Conservation (phyloP, 129 eudicot genomes). For the Saposhnikovia divaricata region DNA sequence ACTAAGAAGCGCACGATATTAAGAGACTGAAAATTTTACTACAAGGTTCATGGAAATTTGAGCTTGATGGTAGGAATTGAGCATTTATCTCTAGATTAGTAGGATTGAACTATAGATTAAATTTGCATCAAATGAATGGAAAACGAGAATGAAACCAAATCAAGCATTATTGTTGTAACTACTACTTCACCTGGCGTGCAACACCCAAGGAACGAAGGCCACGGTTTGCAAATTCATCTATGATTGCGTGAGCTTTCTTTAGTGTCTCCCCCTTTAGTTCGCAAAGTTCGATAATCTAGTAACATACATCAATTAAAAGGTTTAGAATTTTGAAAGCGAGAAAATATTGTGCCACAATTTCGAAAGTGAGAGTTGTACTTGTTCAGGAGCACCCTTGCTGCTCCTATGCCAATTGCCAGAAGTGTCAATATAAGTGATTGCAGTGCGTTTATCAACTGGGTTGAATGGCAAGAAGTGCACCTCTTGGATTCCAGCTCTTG, state of each 20-base stretch:
- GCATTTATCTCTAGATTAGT: too few species aligned
- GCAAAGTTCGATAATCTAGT: constrained; percentile 77
- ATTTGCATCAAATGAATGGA: neutral
- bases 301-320: constrained; percentile 3
- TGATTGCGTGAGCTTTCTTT: constrained; percentile 53
- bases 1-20: neutral
- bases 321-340: neutral
- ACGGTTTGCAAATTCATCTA: constrained; percentile 71
- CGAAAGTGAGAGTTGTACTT: constrained; percentile 31
- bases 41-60: neutral
- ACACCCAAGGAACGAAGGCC: constrained; percentile 86
- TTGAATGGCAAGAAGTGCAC: constrained; percentile 89
- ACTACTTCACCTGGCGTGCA: constrained; percentile 43
- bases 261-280: constrained; percentile 46
- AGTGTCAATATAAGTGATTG: constrained; percentile 64
- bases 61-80: neutral
- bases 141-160: neutral
- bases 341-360: neutral
- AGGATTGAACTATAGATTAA: neutral
- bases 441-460: constrained; percentile 87
- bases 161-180: neutral
- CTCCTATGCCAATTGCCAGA: constrained; percentile 66
- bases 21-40: neutral
- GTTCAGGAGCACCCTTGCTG: constrained; percentile 98
- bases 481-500: constrained; percentile 74